Percentiles rank a stretch among this genome's conserved stretches.
These are phyloP conservation scores for Ceratobasidium sp. DNA, from an alignment of 1,284 basidiomycete genomes.

Conservation along the genomic window DNA sequence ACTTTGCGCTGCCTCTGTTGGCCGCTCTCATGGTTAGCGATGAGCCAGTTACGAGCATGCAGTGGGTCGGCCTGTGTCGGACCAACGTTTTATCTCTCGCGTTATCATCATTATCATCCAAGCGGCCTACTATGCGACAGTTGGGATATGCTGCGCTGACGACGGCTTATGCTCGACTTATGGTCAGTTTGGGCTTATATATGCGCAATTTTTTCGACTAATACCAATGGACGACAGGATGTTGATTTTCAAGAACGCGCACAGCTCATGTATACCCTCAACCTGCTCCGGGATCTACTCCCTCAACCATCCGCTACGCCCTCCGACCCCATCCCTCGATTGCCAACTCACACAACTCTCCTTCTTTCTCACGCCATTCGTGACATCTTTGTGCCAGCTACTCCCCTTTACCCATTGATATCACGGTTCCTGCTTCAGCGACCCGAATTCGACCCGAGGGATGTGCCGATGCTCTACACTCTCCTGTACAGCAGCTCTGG, in stretches of 20 bases:
- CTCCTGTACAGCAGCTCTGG: slow-evolving; percentile 81
- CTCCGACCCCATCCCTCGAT: slow-evolving; percentile 58
- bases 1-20: slow-evolving; percentile 78
- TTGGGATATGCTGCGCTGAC: slow-evolving; percentile 56
- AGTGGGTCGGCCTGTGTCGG: slow-evolving; percentile 87
- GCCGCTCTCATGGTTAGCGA: slow-evolving; percentile 69
- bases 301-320: slow-evolving; percentile 52
- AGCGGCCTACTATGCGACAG: slow-evolving; percentile 68
- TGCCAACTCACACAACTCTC: slow-evolving; percentile 82
- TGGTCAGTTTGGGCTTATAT: slow-evolving; percentile 49
- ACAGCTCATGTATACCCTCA: slow-evolving; percentile 80
- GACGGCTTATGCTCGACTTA: slow-evolving; percentile 54
- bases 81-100: slow-evolving; percentile 82
- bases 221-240: slow-evolving; percentile 56
- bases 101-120: slow-evolving; percentile 78
- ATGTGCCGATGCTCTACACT: slow-evolving; percentile 86
- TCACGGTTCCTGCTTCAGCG: slow-evolving; percentile 87
- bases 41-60: slow-evolving; percentile 68
- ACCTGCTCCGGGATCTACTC: slow-evolving; percentile 73
- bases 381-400: slow-evolving; percentile 79
- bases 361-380: slow-evolving; percentile 84
- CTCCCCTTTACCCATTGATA: slow-evolving; percentile 82
- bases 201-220: background rate
- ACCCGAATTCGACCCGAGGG: slow-evolving; percentile 74
- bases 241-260: slow-evolving; percentile 83